Evolutionary conservation across 2,329 filamentous ascomycete species (phyloP), one percentile per base, ranked within the genome.

Genomic region (Fusarium sp.): DNA sequence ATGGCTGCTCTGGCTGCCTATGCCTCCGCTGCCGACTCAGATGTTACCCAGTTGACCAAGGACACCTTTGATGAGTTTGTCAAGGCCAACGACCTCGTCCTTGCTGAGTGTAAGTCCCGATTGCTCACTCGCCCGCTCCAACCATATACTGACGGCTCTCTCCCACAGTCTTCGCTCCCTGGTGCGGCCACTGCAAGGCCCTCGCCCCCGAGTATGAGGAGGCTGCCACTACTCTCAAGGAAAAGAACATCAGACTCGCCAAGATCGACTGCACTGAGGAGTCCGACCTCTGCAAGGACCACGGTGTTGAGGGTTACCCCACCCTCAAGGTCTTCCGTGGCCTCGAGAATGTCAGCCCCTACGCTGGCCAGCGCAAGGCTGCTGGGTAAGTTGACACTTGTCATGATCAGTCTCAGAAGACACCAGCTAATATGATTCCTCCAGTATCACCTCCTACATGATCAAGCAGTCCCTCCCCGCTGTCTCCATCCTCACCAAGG

Each of bases 261-360:
- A 96, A 97, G 89, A 83, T 97, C 75, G 95, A 98, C 86, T 98
- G 96, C 88, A 98, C 95, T 78, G 94, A 92, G 80, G 93, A 99
- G 87, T 85, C 90, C 69, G 94, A 97, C 34, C 91, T 99, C 73
- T 99, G 96, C 89, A 89, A 94, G 82, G 85, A 89, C 75, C 93
- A 92, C 77, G 94, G 93, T 68, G 94, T 99, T 43, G 94, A 98
- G 87, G 96, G 96, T 72, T 99, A 99, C 88, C 96, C 96, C 68
- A 99, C 96, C 73, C 89, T 99, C 79, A 99, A 98, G 91, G 89
- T 99, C 84, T 99, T 99, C 94, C 94, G 95, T 76, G 95, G 96
- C 75, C 82, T 84, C 43, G 93, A 98, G 13, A 93, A 92, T 80
- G 83, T 93, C 79, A 86, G 88, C 71, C 91, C 94, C 69, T 99